phyloP scores from a whole-genome alignment of 768 basidiomycete genomes.

The Amylocystis lapponica region DNA sequence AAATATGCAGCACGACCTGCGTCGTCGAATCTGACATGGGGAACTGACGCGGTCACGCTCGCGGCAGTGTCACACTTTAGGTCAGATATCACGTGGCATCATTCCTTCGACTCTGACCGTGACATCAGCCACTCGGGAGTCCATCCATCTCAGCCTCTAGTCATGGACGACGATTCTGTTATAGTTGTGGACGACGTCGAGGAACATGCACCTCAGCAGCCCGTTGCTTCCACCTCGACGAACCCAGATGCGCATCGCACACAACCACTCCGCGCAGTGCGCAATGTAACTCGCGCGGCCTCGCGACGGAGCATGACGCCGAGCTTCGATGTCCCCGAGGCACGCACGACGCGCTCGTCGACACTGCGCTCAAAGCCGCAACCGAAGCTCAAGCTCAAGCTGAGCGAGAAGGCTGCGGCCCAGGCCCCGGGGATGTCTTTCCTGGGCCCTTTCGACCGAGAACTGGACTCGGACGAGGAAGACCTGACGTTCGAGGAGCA shows the following conservation, averaged over 20 bases:
- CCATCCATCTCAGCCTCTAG: too few relatives aligned
- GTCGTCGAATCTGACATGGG: background rate
- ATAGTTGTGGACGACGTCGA: conserved; percentile 25
- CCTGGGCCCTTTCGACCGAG: conserved; percentile 87
- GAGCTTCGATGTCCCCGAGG: conserved; percentile 16
- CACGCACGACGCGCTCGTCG: conserved; percentile 20
- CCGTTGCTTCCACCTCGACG: conserved; percentile 2
- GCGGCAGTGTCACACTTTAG: too few relatives aligned
- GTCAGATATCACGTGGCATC: too few relatives aligned
- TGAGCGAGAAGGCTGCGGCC: conserved; percentile 77
- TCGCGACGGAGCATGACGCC: conserved; percentile 15
- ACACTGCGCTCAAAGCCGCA: conserved; percentile 14
- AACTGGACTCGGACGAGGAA: conserved; percentile 92
- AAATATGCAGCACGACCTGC: conserved; percentile 46
- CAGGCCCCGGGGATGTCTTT: conserved; percentile 85
- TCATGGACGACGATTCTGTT: conserved; percentile 19
- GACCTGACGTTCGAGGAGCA: conserved; percentile 96
- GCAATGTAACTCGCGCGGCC: conserved; percentile 10
- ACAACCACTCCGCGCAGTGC: conserved; percentile 13
- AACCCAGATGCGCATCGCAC: conserved; percentile 9
- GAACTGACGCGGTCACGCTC: too few relatives aligned
- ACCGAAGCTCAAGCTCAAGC: conserved; percentile 83
- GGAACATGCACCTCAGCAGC: conserved; percentile 12
- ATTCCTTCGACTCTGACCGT: conserved; percentile 9
- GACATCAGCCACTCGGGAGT: background rate